Evolutionary conservation across 306 rosid genomes (phyloP).

Genomic region (Pyrus pyrifolia): DNA sequence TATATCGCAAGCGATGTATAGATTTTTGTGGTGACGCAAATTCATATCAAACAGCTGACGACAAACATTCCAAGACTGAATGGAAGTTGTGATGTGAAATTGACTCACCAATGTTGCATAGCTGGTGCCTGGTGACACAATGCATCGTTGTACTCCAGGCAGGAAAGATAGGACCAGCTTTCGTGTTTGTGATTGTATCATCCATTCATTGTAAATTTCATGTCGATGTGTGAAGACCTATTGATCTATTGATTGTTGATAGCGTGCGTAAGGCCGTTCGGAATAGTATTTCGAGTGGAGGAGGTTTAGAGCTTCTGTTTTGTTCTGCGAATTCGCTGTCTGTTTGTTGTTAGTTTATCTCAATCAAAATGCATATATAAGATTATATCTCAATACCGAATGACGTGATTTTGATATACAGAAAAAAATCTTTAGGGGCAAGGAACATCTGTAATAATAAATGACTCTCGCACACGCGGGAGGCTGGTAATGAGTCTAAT

Average conservation of each 20-base stretch:
- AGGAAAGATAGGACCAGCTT: background rate
- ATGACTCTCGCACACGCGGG: too few relatives aligned
- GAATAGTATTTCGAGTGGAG: background rate
- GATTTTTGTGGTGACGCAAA: background rate
- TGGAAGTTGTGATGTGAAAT: background rate
- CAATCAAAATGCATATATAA: background rate
- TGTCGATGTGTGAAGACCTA: background rate
- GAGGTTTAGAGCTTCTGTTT: background rate
- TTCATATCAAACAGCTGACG: background rate
- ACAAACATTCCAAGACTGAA: background rate
- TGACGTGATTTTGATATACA: too few relatives aligned
- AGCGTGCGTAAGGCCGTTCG: background rate
- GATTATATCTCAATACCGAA: too few relatives aligned
- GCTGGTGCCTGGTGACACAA: background rate
- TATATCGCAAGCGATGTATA: background rate
- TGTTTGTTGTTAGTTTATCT: background rate
- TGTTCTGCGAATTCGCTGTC: background rate
- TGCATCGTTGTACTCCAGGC: background rate
- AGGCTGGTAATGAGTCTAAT: too few relatives aligned
- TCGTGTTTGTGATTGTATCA: background rate
- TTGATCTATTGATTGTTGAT: background rate
- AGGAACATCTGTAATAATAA: too few relatives aligned
- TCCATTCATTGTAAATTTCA: conserved; percentile 5
- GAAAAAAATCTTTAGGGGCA: too few relatives aligned
- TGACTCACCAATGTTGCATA: background rate